These are phyloP conservation scores for Aspergillus novoparasiticus DNA, from an alignment of 2,329 filamentous ascomycete species.

Conservation along the genomic window DNA sequence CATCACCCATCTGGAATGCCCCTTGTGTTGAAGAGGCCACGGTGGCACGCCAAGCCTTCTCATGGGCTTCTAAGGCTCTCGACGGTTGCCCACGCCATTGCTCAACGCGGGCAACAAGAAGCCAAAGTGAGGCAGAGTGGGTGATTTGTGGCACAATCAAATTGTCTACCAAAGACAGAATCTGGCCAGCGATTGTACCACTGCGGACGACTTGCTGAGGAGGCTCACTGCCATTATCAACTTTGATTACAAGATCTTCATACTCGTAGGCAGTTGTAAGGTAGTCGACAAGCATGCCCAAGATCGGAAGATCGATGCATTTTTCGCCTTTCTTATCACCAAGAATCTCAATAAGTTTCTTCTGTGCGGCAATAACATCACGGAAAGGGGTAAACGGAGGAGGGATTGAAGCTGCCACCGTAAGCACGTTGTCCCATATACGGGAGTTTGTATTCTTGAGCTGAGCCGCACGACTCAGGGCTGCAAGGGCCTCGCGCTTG, in stretches of 20 bases:
- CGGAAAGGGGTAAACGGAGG: slow-evolving; percentile 67
- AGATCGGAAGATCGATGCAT: slow-evolving; percentile 72
- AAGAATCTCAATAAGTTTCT: slow-evolving; percentile 74
- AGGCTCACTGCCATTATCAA: slow-evolving; percentile 34
- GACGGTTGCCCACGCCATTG: slow-evolving; percentile 71
- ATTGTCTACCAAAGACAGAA: slow-evolving; percentile 73
- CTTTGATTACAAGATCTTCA: slow-evolving; percentile 37
- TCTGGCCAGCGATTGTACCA: slow-evolving; percentile 53
- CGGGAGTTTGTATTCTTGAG: slow-evolving; percentile 84
- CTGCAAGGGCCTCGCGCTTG: slow-evolving; percentile 74
- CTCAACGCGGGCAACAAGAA: slow-evolving; percentile 69
- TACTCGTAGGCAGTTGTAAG: slow-evolving; percentile 56
- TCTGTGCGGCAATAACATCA: slow-evolving; percentile 76
- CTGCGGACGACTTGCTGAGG: slow-evolving; percentile 49
- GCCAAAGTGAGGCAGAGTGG: slow-evolving; percentile 73
- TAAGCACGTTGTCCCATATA: slow-evolving; percentile 97
- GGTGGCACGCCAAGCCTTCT: slow-evolving; percentile 82
- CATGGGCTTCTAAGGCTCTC: slow-evolving; percentile 77
- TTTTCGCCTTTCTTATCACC: slow-evolving; percentile 68
- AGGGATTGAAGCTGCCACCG: slow-evolving; percentile 74
- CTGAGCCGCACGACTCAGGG: slow-evolving; percentile 82
- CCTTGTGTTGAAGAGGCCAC: slow-evolving; percentile 52
- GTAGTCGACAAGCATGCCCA: slow-evolving; percentile 73
- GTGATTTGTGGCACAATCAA: slow-evolving; percentile 83
- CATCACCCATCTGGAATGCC: slow-evolving; percentile 56